Conservation (phyloP, 768 basidiomycete genomes). For the Collybia mongolica region DNA sequence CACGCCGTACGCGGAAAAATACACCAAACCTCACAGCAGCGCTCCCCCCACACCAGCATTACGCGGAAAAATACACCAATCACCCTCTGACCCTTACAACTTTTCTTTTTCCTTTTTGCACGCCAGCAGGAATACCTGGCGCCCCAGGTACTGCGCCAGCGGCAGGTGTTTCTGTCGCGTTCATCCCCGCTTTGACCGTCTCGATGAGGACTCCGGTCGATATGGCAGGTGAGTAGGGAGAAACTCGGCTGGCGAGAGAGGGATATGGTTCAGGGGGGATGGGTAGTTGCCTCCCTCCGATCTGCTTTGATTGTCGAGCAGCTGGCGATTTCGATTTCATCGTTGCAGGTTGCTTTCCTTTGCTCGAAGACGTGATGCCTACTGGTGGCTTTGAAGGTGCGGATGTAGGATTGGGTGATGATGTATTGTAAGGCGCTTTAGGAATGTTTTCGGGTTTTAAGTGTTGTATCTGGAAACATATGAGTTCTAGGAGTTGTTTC, state of each 20-base stretch:
- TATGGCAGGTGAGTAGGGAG: slow-evolving; percentile 77
- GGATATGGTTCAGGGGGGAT: slow-evolving; percentile 78
- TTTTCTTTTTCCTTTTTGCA: slow-evolving; percentile 77
- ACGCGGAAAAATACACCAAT: slow-evolving; percentile 1
- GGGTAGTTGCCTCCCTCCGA: slow-evolving; percentile 51
- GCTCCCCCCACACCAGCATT: too few species aligned
- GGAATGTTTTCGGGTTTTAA: slow-evolving; percentile 71
- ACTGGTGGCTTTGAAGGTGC: slow-evolving; percentile 28
- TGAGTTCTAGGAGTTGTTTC: slow-evolving; percentile 75
- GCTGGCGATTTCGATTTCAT: slow-evolving; percentile 43
- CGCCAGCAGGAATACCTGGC: slow-evolving; percentile 38
- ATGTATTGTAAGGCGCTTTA: slow-evolving; percentile 53
- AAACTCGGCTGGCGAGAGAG: slow-evolving; percentile 69
- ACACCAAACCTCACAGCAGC: too few species aligned
- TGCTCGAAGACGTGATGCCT: slow-evolving; percentile 31
- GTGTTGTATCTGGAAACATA: slow-evolving; percentile 71
- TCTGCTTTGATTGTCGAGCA: slow-evolving; percentile 26
- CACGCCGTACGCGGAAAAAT: not conserved
- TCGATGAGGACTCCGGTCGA: slow-evolving; percentile 79
- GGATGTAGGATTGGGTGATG: slow-evolving; percentile 23
- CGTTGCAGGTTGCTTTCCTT: slow-evolving; percentile 51
- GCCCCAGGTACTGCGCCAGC: slow-evolving; percentile 28
- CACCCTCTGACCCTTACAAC: slow-evolving; percentile 72
- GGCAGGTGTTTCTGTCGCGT: slow-evolving; percentile 51
- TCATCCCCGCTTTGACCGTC: slow-evolving; percentile 85